A percentile compares a stretch with the other conserved stretches of the same genome.
Evolutionary conservation across 169 alveolate species (phyloP).

Genomic region (Plasmodium berghei): DNA sequence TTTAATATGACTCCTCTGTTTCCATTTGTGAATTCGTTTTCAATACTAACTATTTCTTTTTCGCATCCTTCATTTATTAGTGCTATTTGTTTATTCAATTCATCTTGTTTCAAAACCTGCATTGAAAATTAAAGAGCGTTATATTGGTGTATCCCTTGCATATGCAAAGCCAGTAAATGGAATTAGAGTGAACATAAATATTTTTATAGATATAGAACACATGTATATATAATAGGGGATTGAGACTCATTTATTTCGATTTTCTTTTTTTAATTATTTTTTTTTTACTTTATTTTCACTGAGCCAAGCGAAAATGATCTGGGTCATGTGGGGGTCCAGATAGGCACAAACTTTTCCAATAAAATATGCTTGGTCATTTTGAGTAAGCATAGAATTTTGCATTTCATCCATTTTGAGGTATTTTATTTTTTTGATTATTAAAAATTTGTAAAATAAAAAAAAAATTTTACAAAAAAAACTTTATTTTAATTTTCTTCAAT

Average conservation of each 20-base stretch:
- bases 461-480: no score
- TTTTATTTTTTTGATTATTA: not conserved
- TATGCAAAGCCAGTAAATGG: no score
- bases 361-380: slow-evolving; percentile 18
- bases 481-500: no score
- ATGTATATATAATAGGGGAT: no score
- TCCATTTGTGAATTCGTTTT: slow-evolving; percentile 66
- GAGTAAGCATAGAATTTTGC: not conserved
- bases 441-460: no score
- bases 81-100: slow-evolving; percentile 65
- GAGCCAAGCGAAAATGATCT: slow-evolving; percentile 83
- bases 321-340: slow-evolving; percentile 85
- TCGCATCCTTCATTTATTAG: slow-evolving; percentile 57
- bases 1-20: slow-evolving; percentile 68
- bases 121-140: not conserved
- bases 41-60: slow-evolving; percentile 42
- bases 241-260: no score
- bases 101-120: slow-evolving; percentile 75
- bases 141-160: not conserved
- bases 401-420: not conserved
- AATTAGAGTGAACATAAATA: no score
- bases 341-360: slow-evolving; percentile 75
- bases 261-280: slow-evolving; percentile 33
- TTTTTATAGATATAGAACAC: no score
- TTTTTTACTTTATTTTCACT: slow-evolving; percentile 76